phyloP scores from a whole-genome alignment of 345 rosid genomes.

The Rhodamnia rubescens region DNA sequence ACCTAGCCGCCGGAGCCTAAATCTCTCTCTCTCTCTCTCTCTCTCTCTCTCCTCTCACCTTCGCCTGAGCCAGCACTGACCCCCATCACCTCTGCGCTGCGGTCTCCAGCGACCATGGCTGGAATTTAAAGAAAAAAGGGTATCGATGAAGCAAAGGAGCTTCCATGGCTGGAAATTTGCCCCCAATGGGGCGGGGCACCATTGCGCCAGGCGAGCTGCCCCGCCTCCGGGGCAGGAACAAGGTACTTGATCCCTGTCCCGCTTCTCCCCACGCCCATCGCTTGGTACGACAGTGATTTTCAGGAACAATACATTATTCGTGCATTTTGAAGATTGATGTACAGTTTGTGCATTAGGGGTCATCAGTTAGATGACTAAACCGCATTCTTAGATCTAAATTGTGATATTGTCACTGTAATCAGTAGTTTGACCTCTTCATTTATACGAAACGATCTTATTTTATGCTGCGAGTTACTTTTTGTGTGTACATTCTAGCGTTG shows the following conservation, averaged over 20 bases:
- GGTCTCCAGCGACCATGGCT: too few species aligned
- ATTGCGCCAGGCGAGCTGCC: not conserved
- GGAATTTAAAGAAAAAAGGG: not conserved
- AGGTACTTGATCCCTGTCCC: not conserved
- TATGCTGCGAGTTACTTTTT: not conserved
- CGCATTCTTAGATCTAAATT: not conserved
- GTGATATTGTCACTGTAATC: not conserved
- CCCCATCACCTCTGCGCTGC: too few species aligned
- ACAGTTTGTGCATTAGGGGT: not conserved
- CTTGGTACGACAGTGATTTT: not conserved
- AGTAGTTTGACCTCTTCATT: not conserved
- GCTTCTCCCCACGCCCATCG: not conserved
- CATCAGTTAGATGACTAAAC: not conserved
- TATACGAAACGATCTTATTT: accelerated
- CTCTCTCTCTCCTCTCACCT: too few species aligned
- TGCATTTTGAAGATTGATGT: not conserved
- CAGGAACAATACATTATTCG: not conserved
- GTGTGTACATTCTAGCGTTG: not conserved
- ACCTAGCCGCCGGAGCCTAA: too few species aligned
- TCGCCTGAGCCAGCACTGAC: too few species aligned
- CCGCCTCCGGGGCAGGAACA: not conserved
- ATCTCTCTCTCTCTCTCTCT: too few species aligned
- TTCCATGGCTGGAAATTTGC: not conserved
- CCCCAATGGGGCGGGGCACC: not conserved
- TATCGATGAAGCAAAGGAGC: not conserved